phyloP scores from a whole-genome alignment of 2,329 filamentous ascomycete genomes.

The Stemphylium beticola region DNA sequence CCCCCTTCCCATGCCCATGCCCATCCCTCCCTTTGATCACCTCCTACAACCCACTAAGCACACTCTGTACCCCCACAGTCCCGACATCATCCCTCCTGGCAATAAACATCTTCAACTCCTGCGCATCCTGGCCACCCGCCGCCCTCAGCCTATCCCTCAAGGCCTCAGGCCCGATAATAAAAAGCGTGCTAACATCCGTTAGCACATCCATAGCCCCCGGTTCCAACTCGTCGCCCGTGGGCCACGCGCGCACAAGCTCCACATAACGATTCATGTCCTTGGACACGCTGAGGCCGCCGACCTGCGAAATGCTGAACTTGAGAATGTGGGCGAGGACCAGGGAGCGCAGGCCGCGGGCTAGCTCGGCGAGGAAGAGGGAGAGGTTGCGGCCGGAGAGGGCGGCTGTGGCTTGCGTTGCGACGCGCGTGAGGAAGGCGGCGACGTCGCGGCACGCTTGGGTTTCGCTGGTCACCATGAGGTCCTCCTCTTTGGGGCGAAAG shows the following conservation, averaged over 20 bases:
- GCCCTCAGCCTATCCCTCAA: constrained; percentile 58
- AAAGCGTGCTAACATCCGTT: constrained; percentile 91
- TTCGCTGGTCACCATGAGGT: constrained; percentile 53
- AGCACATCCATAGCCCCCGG: constrained; percentile 74
- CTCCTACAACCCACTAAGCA: constrained; percentile 62
- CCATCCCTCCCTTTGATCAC: background rate
- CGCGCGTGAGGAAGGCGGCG: constrained; percentile 76
- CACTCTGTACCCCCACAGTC: constrained; percentile 81
- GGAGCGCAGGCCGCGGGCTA: constrained; percentile 77
- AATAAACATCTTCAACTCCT: constrained; percentile 80
- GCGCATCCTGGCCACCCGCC: constrained; percentile 51
- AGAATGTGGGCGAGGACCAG: constrained; percentile 93
- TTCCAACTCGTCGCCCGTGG: constrained; percentile 64
- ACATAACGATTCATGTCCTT: constrained; percentile 96
- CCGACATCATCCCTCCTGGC: constrained; percentile 82
- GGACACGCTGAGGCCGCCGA: constrained; percentile 91
- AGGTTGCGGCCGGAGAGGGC: constrained; percentile 86
- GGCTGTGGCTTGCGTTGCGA: constrained; percentile 66
- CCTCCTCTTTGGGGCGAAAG: constrained; percentile 82
- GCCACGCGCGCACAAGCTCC: constrained; percentile 83
- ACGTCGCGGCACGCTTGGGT: constrained; percentile 84
- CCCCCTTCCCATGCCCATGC: background rate
- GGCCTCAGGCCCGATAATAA: constrained; percentile 78
- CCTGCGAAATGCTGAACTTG: constrained; percentile 89
- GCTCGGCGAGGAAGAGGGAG: constrained; percentile 79